Evolutionary conservation across 2,329 filamentous ascomycete genomes (phyloP).

Genomic region (Domatiomyces catenatus): DNA sequence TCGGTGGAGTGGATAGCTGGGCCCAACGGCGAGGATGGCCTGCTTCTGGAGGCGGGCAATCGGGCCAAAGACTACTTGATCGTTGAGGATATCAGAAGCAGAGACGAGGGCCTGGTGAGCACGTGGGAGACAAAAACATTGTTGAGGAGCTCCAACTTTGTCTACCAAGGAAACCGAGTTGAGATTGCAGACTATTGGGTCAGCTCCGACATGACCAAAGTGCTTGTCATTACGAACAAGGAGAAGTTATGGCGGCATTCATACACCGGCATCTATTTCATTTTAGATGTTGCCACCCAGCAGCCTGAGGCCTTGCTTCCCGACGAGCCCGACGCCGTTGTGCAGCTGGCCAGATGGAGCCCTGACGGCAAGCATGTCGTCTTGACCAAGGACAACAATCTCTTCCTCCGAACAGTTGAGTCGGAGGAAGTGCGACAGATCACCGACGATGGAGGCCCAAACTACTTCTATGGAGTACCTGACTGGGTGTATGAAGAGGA

Average conservation of each 20-base stretch:
- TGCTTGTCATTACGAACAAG: conserved; percentile 60
- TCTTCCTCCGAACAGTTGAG: conserved; percentile 59
- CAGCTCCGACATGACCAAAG: conserved; percentile 69
- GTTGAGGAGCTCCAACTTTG: conserved; percentile 55
- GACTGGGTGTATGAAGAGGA: conserved; percentile 96
- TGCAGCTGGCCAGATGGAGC: conserved; percentile 83
- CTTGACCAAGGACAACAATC: conserved; percentile 83
- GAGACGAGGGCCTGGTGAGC: conserved; percentile 23
- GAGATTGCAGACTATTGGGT: conserved; percentile 52
- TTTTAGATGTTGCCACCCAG: conserved; percentile 77
- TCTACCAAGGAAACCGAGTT: conserved; percentile 41
- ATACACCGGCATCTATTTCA: conserved; percentile 71
- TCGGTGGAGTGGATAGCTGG: conserved; percentile 33
- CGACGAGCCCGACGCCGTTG: conserved; percentile 43
- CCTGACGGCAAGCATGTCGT: conserved; percentile 72
- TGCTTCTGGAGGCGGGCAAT: conserved; percentile 57
- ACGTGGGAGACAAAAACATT: conserved; percentile 47
- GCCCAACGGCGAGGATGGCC: conserved; percentile 49
- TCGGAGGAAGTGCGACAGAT: conserved; percentile 51
- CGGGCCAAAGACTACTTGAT: conserved; percentile 58
- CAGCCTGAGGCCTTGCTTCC: conserved; percentile 63
- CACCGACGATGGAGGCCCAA: conserved; percentile 69
- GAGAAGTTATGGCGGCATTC: conserved; percentile 82
- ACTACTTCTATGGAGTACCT: conserved; percentile 89
- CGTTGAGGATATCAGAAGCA: conserved; percentile 65